phyloP scores from a whole-genome alignment of 352 stramenopile species.

The Phytophthora nicotianae region DNA sequence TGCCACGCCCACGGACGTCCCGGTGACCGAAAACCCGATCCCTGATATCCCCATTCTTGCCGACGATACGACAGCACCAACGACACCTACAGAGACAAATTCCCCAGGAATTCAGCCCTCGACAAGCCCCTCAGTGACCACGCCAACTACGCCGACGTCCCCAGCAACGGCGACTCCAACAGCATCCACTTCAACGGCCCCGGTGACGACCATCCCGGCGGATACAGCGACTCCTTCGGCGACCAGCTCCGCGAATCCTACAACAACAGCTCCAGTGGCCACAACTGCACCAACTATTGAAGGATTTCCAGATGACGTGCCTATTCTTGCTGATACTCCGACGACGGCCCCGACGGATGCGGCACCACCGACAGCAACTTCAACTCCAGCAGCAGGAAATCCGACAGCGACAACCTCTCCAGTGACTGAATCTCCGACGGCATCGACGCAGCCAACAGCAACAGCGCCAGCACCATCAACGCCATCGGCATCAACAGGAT shows the following conservation, averaged over 20 bases:
- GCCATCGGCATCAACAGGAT: conserved; percentile 1
- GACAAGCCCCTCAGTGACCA: not conserved
- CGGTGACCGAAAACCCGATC: conserved; percentile 1
- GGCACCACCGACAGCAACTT: not conserved
- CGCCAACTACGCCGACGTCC: not conserved
- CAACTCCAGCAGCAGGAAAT: not conserved
- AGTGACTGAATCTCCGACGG: conserved; percentile 4
- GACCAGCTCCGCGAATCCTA: not conserved
- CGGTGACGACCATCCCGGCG: not conserved
- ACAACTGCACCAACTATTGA: not conserved
- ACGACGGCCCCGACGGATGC: conserved; percentile 7
- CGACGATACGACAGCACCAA: conserved; percentile 6
- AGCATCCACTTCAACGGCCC: conserved; percentile 1
- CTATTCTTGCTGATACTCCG: conserved; percentile 18
- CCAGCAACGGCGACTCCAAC: not conserved
- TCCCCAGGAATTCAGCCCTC: conserved; percentile 12
- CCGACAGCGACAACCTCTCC: conserved; percentile 7
- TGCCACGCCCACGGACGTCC: not conserved
- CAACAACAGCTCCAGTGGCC: not conserved
- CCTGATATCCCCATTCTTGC: conserved; percentile 16
- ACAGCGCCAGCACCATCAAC: conserved; percentile 2
- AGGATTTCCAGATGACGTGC: conserved; percentile 11
- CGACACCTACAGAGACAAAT: conserved; percentile 5
- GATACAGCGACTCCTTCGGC: conserved; percentile 4
- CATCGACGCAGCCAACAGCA: conserved; percentile 1